Evolutionary conservation across 2,329 filamentous ascomycete genomes (phyloP), one percentile per base, ranked within the genome.

Genomic region (Grosmannia penicillata): DNA sequence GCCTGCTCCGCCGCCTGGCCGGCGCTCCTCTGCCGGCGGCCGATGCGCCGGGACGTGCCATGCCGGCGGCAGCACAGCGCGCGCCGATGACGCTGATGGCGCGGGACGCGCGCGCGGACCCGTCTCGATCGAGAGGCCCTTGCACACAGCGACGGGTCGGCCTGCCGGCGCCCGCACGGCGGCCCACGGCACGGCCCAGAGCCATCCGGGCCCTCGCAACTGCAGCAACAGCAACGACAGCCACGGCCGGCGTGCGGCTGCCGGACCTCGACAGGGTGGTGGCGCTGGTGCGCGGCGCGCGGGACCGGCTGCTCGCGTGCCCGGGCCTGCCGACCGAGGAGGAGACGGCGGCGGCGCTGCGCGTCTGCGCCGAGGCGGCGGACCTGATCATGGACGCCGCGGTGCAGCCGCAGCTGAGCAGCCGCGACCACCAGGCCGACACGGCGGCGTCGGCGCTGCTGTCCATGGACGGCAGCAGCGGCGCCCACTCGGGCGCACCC

Each of bases 361-460:
- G 59, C 32, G 56, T 61, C 18, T 66, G 63, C 48, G 57, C 60
- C 37, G 58, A 56, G 39, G 63, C 62, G 18, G 65, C 65, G 15
- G 55, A 58, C 17, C 45, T 52, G 36, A 43, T 49, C 37, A 45
- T 48, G 42, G 46, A 48, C 33, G 47, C 49, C n/a, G 53, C 56
- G 9, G 55, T 65, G 13, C 58, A 63, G 38, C 60, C 61, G 19
- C 58, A 62, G 38, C 48, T 59, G 29, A 53, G 54, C 49, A 53
- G 55, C 43, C 54, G 56, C 17, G 56, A 63, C 38, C 55, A 53
- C 34, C 55, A 62, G 43, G 51, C 56, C 33, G 53, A 55, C 39
- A 64, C 61, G 17, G 67, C 72, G 3, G 65, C 69, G 8, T 74
- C 71, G 26, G 66, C 65, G 21, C 58, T 78, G 32, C 63, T 75